phyloP scores from a whole-genome alignment of 352 stramenopile genomes.

The Phytophthora chlamydospora region DNA sequence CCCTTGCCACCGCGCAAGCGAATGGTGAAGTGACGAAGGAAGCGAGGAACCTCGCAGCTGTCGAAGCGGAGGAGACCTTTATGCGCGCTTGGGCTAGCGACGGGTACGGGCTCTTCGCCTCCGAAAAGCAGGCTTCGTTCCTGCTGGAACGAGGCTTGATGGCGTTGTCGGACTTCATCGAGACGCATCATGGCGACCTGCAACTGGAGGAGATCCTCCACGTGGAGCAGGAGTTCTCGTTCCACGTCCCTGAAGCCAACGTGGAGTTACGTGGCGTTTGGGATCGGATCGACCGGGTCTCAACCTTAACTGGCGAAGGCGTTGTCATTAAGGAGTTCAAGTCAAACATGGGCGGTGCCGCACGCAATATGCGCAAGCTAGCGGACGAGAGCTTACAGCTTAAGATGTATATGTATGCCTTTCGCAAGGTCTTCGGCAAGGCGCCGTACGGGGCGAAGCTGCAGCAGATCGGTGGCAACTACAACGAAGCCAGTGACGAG shows the following conservation, averaged over 20 bases:
- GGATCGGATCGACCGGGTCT: slow-evolving; percentile 71
- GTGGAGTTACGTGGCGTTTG: slow-evolving; percentile 73
- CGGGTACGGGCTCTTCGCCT: slow-evolving; percentile 47
- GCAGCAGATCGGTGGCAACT: slow-evolving; percentile 60
- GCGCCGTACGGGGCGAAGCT: slow-evolving; percentile 60
- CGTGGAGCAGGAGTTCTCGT: slow-evolving; percentile 72
- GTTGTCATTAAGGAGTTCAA: slow-evolving; percentile 87
- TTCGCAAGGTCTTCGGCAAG: slow-evolving; percentile 57
- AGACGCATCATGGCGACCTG: slow-evolving; percentile 33
- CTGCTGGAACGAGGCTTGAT: slow-evolving; percentile 45
- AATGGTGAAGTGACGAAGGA: slow-evolving; percentile 9
- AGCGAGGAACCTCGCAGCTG: slow-evolving; percentile 18
- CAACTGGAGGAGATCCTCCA: slow-evolving; percentile 43
- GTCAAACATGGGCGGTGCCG: slow-evolving; percentile 65
- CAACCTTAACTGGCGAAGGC: background rate
- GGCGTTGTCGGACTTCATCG: slow-evolving; percentile 54
- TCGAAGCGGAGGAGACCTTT: slow-evolving; percentile 36
- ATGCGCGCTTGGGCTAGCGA: slow-evolving; percentile 34
- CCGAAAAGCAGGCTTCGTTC: slow-evolving; percentile 36
- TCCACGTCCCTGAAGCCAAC: slow-evolving; percentile 50
- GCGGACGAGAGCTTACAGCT: slow-evolving; percentile 80
- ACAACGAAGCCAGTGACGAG: slow-evolving; percentile 2
- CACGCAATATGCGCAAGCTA: slow-evolving; percentile 57
- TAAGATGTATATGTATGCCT: slow-evolving; percentile 85
- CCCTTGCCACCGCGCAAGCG: slow-evolving; percentile 22